These are phyloP conservation scores for Larix kaempferi DNA, from an alignment of 75 land plant species.

Conservation along the genomic window DNA sequence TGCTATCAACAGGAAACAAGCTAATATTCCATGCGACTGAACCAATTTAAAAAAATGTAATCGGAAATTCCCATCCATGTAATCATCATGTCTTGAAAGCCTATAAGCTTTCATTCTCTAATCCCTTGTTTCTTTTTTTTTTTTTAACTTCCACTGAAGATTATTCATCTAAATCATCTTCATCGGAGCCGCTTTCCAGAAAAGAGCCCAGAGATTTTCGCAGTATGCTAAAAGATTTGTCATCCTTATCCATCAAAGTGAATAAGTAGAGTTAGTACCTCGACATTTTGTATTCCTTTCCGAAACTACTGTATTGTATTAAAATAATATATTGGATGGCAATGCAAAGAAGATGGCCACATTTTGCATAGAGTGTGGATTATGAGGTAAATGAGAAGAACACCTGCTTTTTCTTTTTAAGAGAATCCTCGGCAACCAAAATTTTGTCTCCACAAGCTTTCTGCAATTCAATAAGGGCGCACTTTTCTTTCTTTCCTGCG, in stretches of 20 bases:
- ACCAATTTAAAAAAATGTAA: too few species aligned
- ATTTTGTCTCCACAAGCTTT: conserved; percentile 58
- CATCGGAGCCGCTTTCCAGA: conserved; percentile 57
- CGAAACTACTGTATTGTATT: not conserved
- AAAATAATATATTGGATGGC: not conserved
- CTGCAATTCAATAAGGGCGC: conserved; percentile 49
- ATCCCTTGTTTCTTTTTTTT: too few species aligned
- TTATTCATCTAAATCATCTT: conserved; percentile 25
- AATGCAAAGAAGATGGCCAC: not conserved
- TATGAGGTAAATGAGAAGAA: not conserved
- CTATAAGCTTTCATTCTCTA: too few species aligned
- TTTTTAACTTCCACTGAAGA: not conserved
- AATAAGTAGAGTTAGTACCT: not conserved
- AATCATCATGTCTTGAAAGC: too few species aligned
- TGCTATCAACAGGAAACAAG: too few species aligned
- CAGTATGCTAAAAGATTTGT: conserved; percentile 69
- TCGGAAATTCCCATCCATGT: too few species aligned
- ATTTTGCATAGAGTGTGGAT: not conserved
- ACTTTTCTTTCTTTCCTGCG: conserved; percentile 79
- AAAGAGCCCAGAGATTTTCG: conserved; percentile 71
- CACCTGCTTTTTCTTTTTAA: conserved; percentile 77
- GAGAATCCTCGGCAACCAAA: conserved; percentile 51
- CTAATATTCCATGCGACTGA: too few species aligned
- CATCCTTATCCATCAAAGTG: conserved; percentile 48
- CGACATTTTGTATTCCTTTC: too few species aligned